A percentile compares a stretch with the other conserved stretches of the same genome.
Conservation (phyloP, 805 yeast genomes). For the Candida takata region DNA sequence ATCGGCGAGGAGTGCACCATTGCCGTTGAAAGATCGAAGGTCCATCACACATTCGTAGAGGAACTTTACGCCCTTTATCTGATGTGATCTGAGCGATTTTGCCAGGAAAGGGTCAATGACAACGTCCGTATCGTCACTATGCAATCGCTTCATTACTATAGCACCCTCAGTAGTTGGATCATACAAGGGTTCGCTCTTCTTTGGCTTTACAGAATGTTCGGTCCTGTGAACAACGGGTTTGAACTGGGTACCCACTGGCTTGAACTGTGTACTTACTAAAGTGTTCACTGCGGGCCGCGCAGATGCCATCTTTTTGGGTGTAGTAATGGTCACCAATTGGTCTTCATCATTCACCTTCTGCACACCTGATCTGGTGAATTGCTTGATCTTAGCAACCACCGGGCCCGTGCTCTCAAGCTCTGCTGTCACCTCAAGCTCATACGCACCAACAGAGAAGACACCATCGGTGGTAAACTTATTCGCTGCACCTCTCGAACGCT, state of each 20-base stretch:
- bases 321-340: not conserved
- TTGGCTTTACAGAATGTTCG: conserved; percentile 9
- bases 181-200: conserved; percentile 29
- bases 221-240: conserved; percentile 19
- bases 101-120: conserved; percentile 55
- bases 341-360: conserved; percentile 2
- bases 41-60: conserved; percentile 83
- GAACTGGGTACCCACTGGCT: conserved; percentile 15
- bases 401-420: conserved; percentile 27
- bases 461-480: conserved; percentile 28
- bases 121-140: conserved; percentile 33
- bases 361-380: conserved; percentile 6
- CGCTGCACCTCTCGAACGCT: conserved; percentile 13
- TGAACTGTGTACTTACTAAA: too few relatives aligned
- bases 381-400: conserved; percentile 18
- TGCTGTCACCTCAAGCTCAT: conserved; percentile 57
- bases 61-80: conserved; percentile 75
- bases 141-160: conserved; percentile 33
- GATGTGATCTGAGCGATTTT: conserved; percentile 68
- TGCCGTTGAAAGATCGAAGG: conserved; percentile 37
- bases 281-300: not conserved
- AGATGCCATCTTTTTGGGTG: not conserved
- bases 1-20: conserved; percentile 86
- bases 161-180: conserved; percentile 32
- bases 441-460: conserved; percentile 44